Evolutionary conservation across 257 asterid genomes (phyloP).

Genomic region (Nicotiana tomentosiformis): DNA sequence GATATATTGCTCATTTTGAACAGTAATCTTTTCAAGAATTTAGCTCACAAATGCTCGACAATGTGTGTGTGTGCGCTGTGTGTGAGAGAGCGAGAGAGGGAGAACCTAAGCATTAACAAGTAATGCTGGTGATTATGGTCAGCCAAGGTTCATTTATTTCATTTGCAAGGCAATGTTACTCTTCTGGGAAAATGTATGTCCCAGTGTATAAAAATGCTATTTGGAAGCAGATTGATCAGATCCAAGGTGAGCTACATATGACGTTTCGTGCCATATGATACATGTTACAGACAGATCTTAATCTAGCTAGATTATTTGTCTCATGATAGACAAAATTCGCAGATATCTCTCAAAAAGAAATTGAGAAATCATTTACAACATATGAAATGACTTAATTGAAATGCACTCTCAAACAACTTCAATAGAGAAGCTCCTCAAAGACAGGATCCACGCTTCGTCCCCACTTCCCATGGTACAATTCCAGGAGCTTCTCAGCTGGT

Average conservation of each 20-base stretch:
- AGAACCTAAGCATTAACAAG: neutral
- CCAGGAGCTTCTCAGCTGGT: slow-evolving; percentile 91
- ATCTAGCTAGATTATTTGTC: neutral
- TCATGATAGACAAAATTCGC: neutral
- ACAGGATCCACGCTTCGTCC: slow-evolving; percentile 76
- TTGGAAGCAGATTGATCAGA: slow-evolving; percentile 1
- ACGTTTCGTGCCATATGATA: neutral
- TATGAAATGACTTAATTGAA: neutral
- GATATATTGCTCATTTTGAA: neutral
- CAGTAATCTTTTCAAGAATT: neutral
- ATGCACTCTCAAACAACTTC: slow-evolving; percentile 11
- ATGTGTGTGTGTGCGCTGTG: neutral
- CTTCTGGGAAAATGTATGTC: neutral
- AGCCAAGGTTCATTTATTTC: slow-evolving; percentile 2
- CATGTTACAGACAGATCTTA: slow-evolving; percentile 2
- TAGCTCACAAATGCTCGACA: neutral
- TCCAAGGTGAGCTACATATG: neutral
- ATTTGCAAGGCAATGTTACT: neutral
- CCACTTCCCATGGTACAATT: slow-evolving; percentile 89
- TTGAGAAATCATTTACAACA: slow-evolving; percentile 4
- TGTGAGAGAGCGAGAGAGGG: too few species aligned
- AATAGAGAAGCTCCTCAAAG: slow-evolving; percentile 84
- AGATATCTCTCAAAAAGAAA: neutral
- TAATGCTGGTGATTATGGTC: neutral
- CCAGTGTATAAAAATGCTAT: neutral